A percentile compares a stretch with the other conserved stretches of the same genome.
These are phyloP conservation scores for Talaromyces ruber DNA, from an alignment of 495 filamentous ascomycete genomes.

Conservation along the genomic window DNA sequence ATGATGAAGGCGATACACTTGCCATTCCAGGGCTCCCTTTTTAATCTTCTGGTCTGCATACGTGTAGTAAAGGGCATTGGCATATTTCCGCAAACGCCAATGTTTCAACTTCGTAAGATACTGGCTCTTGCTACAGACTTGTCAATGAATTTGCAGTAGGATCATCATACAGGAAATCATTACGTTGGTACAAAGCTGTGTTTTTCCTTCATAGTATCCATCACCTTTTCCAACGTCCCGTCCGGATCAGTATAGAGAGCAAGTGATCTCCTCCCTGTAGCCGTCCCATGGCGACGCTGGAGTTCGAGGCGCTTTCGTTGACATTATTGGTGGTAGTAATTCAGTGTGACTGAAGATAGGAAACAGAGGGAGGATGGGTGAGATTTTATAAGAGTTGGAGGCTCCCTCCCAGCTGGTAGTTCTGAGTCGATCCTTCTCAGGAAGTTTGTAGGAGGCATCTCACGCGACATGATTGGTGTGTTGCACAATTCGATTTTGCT, in stretches of 20 bases:
- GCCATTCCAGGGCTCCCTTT: not conserved
- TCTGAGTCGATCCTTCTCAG: no score
- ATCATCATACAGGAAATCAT: not conserved
- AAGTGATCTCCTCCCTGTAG: not conserved
- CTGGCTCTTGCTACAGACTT: not conserved
- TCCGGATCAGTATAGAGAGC: not conserved
- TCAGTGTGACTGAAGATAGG: not conserved
- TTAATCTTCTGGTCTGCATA: not conserved
- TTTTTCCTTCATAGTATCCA: not conserved
- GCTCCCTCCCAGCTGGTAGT: no score
- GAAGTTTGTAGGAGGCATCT: no score
- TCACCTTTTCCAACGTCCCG: not conserved
- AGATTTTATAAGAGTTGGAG: no score
- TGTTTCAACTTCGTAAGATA: not conserved
- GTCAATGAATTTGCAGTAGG: not conserved
- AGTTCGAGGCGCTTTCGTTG: not conserved
- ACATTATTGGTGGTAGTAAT: not conserved
- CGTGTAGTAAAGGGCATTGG: not conserved
- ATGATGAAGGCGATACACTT: not conserved
- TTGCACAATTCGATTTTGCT: not conserved
- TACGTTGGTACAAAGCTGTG: not conserved
- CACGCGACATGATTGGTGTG: constrained; percentile 1
- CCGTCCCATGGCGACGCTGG: not conserved
- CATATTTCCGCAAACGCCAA: not conserved
- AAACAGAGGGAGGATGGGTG: not conserved